phyloP scores from a whole-genome alignment of 2,329 filamentous ascomycete species.

The Coniochaeta pulveracea region DNA sequence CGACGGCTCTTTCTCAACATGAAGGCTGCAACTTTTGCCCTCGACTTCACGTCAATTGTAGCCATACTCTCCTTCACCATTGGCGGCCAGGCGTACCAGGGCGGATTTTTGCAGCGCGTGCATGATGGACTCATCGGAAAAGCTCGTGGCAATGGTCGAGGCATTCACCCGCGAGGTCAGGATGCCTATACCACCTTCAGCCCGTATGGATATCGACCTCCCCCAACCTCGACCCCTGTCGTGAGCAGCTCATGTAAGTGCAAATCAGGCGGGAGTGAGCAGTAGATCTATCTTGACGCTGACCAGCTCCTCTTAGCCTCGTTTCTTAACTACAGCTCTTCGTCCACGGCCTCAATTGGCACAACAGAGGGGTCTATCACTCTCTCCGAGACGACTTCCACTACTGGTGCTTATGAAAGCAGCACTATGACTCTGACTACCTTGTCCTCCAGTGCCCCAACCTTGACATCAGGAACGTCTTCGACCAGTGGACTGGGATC shows the following conservation, averaged over 20 bases:
- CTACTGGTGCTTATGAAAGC: constrained; percentile 6
- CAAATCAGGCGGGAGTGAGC: too few species aligned
- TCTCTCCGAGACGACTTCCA: constrained; percentile 4
- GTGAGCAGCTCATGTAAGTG: not conserved
- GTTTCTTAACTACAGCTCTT: not conserved
- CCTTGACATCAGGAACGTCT: constrained; percentile 1
- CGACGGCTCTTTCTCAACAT: constrained; percentile 20
- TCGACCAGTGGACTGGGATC: constrained; percentile 1
- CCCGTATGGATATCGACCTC: constrained; percentile 3
- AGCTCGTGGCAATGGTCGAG: not conserved
- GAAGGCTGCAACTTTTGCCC: constrained; percentile 20
- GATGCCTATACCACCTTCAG: constrained; percentile 4
- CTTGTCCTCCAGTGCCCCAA: not conserved
- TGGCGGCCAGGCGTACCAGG: constrained; percentile 7
- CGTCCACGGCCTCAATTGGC: not conserved
- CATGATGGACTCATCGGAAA: constrained; percentile 9
- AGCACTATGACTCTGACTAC: constrained; percentile 4
- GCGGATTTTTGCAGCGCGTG: constrained; percentile 11
- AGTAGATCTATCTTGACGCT: too few species aligned
- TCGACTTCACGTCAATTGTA: constrained; percentile 21
- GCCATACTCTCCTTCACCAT: constrained; percentile 15
- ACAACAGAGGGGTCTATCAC: not conserved
- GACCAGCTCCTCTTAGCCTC: too few species aligned
- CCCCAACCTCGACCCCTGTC: not conserved
- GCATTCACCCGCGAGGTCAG: not conserved